Base-by-base conservation (phyloP, 441 rosid genomes). In the Melastoma candidum region DNA sequence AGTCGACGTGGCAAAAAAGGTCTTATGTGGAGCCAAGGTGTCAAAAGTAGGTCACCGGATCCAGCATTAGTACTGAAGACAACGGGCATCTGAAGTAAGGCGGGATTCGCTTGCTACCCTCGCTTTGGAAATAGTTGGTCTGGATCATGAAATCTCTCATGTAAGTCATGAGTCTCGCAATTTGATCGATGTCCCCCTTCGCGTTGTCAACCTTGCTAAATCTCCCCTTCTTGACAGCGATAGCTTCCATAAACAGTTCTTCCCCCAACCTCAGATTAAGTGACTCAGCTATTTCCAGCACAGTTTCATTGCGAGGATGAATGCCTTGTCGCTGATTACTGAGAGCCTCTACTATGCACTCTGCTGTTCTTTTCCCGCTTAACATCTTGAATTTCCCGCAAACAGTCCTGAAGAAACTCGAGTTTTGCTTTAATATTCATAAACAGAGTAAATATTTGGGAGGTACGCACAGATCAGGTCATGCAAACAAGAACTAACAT, bases 161-260 rank as follows among this genome's bases (percentile, higher is more conserved):
- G 63, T 75, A 68, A 10, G 83, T 73, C 61, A 84, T 54, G 0
- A 90, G 85, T 51, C 61, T 84, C 73, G 77, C 70, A 63, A 78
- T 71, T 65, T 71, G 75, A 57, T 70, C 75, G 26, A 63, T 61
- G 50, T 72, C 63, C 43, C 66, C 77, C 51, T 71, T 66, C 4
- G 60, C 65, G 54, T 68, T 71, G 49, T 56, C 62, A 59, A 50
- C 53, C 57, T 75, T 70, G 50, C 67, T 61, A 57, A 72, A 60
- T 71, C 86, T 83, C 78, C 83, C 90, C 71, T 83, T 84, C 71
- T 87, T 95, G 54, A 87, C 76, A 26, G 96, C 86, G 39, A 90
- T 44, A 69, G 81, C 87, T 68, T 90, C 96, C 69, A 74, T 87
- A 17, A 84, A 71, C 59, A 90, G 67, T 57, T 81, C 97, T 49